Base-by-base conservation (phyloP, 345 rosid species). In the Camelina laxa region DNA sequence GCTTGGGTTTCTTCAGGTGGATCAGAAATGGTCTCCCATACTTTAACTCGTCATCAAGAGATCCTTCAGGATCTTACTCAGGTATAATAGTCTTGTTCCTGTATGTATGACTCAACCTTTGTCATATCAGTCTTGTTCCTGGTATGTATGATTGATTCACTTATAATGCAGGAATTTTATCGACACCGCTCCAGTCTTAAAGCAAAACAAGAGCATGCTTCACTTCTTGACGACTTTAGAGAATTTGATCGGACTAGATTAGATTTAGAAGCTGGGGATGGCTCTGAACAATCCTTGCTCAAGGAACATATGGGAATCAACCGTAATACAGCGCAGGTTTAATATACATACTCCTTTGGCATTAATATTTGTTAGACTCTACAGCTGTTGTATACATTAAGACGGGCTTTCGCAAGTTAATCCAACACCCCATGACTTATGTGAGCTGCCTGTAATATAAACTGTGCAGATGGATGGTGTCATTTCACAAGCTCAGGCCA, bases 1-100 rank as follows among this genome's bases (percentile, higher is more conserved):
- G 96, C 86, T 12, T 95, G 94, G 98, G 98, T 95, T 2, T 92
- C 96, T 76, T 89, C 98, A 6, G 98, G 97, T 62, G 97, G 98
- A 41, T 92, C 96, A 16, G 97, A 95, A 79, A 95, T 90, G 97
- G 99, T 95, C 79, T 95, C 99, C 30, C 99, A 92, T 85, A 90
- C 98, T 60, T 84, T 92, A 82, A 92, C 89, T 70, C 86, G 99
- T 62, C 99, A 95, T 86, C 98, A 92, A 71, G 98, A 95, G 85
- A 95, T 92, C 75, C 91, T 90, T 74, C 97, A 88, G 82, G 98
- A 95, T 77, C 90, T 92, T 24, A 89, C 87, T 39, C 96, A 90
- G 92, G 99, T 90, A 24, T 24, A 24, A 2, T 5, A 27, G 30
- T 4, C 5, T 27, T 27, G 30, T 27, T 24, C 27, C 27, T 24